Percentiles rank a stretch among this genome's conserved stretches.
Conservation (phyloP, 163 green algal genomes). For the Volvox carteri region DNA sequence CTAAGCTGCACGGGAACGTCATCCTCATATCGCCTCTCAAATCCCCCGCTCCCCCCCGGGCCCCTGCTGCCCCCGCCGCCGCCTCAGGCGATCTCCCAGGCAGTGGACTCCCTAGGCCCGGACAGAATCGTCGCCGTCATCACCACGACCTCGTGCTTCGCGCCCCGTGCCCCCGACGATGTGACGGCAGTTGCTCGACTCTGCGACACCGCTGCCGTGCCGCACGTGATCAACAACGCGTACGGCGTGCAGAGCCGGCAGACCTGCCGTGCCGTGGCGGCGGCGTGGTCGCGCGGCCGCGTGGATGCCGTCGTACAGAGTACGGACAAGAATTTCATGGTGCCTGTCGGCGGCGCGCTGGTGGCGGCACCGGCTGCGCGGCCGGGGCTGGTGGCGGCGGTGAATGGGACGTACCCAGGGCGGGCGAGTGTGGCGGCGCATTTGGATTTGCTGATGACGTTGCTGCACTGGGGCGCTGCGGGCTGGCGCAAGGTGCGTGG, state of each 20-base stretch:
- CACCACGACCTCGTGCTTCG: conserved; percentile 97
- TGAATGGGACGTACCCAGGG: conserved; percentile 91
- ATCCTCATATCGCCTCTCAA: not conserved
- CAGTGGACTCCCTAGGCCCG: conserved; percentile 73
- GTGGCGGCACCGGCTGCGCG: conserved; percentile 70
- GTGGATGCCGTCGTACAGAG: conserved; percentile 94
- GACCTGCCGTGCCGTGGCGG: conserved; percentile 60
- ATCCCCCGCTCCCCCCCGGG: not conserved
- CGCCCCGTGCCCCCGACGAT: conserved; percentile 86
- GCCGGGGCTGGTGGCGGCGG: conserved; percentile 69
- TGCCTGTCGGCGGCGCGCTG: conserved; percentile 92
- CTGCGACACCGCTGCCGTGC: conserved; percentile 76
- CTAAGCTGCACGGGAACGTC: too few species aligned
- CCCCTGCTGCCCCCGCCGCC: too few species aligned
- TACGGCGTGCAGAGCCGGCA: conserved; percentile 90
- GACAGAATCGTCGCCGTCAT: conserved; percentile 83
- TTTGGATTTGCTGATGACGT: conserved; percentile 95
- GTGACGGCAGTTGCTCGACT: conserved; percentile 85
- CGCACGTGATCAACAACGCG: conserved; percentile 98
- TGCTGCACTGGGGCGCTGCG: conserved; percentile 89
- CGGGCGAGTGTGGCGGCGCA: conserved; percentile 83
- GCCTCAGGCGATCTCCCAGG: conserved; percentile 66
- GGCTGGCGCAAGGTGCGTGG: conserved; percentile 84
- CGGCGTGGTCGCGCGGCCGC: conserved; percentile 69
- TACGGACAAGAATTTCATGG: conserved; percentile 99